Base-by-base conservation (phyloP, 306 rosid genomes). In the Quercus robur region DNA sequence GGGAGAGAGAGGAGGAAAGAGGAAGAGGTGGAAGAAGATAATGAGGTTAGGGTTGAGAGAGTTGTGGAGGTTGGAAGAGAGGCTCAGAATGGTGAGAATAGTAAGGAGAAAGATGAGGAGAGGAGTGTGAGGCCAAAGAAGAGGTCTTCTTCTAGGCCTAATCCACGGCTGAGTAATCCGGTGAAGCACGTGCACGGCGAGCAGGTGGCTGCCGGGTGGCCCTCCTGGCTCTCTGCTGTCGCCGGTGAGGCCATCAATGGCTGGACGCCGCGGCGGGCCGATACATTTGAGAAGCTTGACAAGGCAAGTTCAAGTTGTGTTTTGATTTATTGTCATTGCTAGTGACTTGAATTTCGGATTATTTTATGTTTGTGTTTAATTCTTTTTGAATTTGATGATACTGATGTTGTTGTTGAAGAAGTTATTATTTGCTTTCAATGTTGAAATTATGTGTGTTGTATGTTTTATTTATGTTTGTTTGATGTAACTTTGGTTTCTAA, bases 121-220 rank as follows among this genome's bases (percentile, higher is more conserved):
- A 88, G 75, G 81, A 86, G 88, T 28, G 62, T 76, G 15, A 82
- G 86, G 81, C 81, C 87, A 21, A 80, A 90, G 81, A 84, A 90
- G 84, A 87, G 93, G 80, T 88, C 97, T 69, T 84, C 93, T 14
- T 23, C 52, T 23, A 86, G 85, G 94, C 91, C 98, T 35, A 96
- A 96, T 90, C 99, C 97, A 57, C 85, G 99, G 86, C 75, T 84
- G 82, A 90, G 99, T 77, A 93, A 93, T 81, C 97, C 89, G 18
- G 91, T 98, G 55, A 91, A 90, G 81, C 81, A 95, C 73, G 84
- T 95, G 71, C 93, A 89, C 58, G 99, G 99, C 23, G 98, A 96
- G 91, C 99, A 91, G 85, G 96, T 96, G n/a, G 98, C 99, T 4
- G 98, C 99, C 26, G 99, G 99, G 0, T 95, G 99, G 99, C 99